A percentile compares a stretch with the other conserved stretches of the same genome.
These are phyloP conservation scores for Pyrenula aspistea DNA, from an alignment of 495 filamentous ascomycete genomes.

Conservation along the genomic window DNA sequence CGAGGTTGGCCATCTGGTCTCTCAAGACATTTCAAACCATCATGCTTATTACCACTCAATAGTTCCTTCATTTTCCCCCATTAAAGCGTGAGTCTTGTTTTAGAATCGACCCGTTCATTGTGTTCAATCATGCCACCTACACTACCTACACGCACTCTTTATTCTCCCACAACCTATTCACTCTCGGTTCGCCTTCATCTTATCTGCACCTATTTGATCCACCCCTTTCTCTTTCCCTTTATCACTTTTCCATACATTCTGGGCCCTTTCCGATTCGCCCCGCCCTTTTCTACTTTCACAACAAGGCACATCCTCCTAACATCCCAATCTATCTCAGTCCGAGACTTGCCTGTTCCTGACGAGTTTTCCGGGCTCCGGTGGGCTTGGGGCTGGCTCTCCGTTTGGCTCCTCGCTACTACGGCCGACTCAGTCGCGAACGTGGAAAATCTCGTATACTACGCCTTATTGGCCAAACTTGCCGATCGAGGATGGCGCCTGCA, in stretches of 20 bases:
- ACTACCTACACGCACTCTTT: neutral
- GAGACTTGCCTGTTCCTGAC: neutral
- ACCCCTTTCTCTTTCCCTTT: no score
- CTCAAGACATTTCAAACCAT: neutral
- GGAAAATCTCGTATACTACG: neutral
- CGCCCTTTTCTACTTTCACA: neutral
- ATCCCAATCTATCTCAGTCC: neutral
- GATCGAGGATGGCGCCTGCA: slow-evolving; percentile 2
- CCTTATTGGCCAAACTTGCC: neutral
- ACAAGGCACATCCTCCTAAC: neutral
- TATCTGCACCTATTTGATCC: no score
- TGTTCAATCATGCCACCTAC: neutral
- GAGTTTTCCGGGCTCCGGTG: neutral
- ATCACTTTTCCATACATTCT: neutral
- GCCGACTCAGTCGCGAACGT: neutral
- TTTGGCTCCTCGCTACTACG: neutral
- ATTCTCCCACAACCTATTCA: no score
- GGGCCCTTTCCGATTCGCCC: neutral
- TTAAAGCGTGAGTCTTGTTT: neutral
- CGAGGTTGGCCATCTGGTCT: neutral
- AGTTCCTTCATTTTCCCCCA: neutral
- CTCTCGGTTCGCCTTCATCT: no score
- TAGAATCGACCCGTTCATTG: neutral
- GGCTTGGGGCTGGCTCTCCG: neutral
- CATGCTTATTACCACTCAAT: neutral